Conservation (phyloP, 2,329 filamentous ascomycete genomes). For the Epichloe gansuensis region DNA sequence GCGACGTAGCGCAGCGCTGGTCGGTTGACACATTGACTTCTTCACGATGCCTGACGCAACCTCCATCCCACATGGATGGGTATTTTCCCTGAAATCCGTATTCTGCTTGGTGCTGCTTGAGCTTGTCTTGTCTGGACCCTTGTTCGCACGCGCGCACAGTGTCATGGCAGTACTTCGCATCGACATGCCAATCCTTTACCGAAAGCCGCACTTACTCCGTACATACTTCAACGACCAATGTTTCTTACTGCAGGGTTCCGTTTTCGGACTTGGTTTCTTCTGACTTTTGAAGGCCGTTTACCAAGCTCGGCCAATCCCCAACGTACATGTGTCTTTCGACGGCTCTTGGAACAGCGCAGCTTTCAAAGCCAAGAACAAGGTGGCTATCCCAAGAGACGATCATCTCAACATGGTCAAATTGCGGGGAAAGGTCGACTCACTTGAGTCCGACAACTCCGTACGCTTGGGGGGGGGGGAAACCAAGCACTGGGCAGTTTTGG, state of each 20-base stretch:
- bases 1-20: neutral
- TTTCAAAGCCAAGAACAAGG: too few relatives aligned
- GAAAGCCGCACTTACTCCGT: neutral
- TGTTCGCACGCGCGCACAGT: too few relatives aligned
- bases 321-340: too few relatives aligned
- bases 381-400: too few relatives aligned
- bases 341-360: too few relatives aligned
- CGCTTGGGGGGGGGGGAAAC: too few relatives aligned
- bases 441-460: neutral
- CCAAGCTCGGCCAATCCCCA: too few relatives aligned
- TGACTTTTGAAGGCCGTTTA: too few relatives aligned
- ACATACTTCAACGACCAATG: neutral
- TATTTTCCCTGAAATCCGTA: neutral
- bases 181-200: neutral
- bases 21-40: neutral
- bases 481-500: neutral
- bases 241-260: neutral
- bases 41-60: neutral
- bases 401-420: too few relatives aligned
- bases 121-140: too few relatives aligned
- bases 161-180: neutral
- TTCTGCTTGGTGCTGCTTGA: neutral
- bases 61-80: neutral
- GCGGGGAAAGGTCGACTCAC: too few relatives aligned
- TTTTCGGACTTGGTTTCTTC: neutral